Percentiles rank a stretch among this genome's conserved stretches.
Evolutionary conservation across 768 basidiomycete genomes (phyloP).

Genomic region (Leucocoprinus leucothites): DNA sequence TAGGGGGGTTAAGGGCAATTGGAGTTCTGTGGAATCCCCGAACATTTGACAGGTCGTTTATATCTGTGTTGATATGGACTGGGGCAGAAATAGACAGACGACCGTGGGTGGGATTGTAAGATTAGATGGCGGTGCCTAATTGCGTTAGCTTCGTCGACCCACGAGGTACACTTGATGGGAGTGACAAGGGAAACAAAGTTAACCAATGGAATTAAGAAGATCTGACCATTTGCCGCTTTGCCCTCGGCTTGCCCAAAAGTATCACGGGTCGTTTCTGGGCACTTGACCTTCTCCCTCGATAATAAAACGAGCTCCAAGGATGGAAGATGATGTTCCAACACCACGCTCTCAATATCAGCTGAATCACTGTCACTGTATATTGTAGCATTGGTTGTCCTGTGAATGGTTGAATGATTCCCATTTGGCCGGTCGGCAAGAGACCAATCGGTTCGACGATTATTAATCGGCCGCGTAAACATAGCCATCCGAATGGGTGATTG

Average conservation of each 20-base stretch:
- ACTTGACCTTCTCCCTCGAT: too few species aligned
- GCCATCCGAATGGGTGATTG: neutral
- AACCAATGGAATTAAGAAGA: too few species aligned
- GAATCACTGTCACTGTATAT: too few species aligned
- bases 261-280: too few species aligned
- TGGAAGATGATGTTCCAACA: too few species aligned
- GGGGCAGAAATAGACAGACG: conserved; percentile 9
- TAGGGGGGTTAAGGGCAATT: neutral
- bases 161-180: conserved; percentile 11
- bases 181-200: neutral
- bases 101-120: conserved; percentile 9
- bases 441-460: neutral
- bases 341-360: too few species aligned
- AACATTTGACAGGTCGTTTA: conserved; percentile 10
- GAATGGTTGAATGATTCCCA: neutral
- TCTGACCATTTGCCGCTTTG: too few species aligned
- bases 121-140: conserved; percentile 5
- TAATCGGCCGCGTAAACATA: neutral
- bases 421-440: neutral
- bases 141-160: conserved; percentile 9
- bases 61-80: neutral
- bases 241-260: too few species aligned
- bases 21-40: neutral
- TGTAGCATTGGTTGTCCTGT: too few species aligned
- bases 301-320: too few species aligned